Conservation (phyloP, 31 red algal species). For the Odonthalia washingtoniensis region DNA sequence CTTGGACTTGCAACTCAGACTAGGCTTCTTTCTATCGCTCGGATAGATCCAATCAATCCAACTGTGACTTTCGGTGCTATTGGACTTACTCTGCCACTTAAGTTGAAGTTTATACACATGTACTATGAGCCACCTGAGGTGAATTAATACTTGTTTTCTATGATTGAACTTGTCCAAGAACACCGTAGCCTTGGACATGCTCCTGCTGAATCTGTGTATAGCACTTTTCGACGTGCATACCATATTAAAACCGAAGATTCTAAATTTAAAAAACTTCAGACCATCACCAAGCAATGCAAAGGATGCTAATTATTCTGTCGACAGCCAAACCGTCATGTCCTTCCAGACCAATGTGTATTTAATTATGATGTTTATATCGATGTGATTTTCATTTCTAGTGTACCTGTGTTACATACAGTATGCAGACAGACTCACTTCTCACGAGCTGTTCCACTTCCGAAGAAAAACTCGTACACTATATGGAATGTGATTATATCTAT, state of each 20-base stretch:
- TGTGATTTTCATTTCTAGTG: not conserved
- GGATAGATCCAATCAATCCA: too few species aligned
- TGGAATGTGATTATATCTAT: not conserved
- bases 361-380: not conserved
- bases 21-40: too few species aligned
- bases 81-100: too few species aligned
- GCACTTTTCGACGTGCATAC: not conserved
- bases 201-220: not conserved
- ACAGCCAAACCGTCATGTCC: not conserved
- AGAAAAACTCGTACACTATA: not conserved
- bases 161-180: not conserved
- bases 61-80: too few species aligned
- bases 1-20: too few species aligned
- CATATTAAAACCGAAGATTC: not conserved
- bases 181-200: not conserved
- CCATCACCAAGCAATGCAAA: not conserved
- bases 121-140: not conserved
- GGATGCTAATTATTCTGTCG: not conserved
- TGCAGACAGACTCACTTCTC: not conserved
- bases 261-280: not conserved
- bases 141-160: not conserved
- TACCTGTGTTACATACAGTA: not conserved
- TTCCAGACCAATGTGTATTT: not conserved
- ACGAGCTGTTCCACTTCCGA: not conserved
- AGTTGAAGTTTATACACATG: constrained; percentile 13